These are phyloP conservation scores for Rugosomyces carneus DNA, from an alignment of 1,284 basidiomycete genomes.

Conservation along the genomic window DNA sequence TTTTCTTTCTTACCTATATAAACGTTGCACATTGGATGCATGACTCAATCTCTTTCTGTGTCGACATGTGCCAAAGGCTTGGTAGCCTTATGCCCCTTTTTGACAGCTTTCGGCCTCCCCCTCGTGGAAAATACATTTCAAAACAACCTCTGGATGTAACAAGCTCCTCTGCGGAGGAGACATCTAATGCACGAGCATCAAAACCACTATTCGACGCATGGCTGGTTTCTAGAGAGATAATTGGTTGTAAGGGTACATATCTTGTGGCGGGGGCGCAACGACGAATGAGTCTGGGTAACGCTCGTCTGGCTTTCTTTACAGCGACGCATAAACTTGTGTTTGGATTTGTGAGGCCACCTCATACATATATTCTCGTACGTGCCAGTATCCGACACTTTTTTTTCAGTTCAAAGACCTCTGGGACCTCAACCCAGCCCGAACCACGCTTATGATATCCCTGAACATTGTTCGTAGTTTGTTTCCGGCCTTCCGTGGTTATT, in stretches of 20 bases:
- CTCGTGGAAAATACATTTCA: slow-evolving; percentile 20
- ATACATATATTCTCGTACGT: neutral
- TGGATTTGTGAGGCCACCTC: slow-evolving; percentile 39
- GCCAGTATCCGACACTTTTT: slow-evolving; percentile 11
- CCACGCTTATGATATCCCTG: slow-evolving; percentile 56
- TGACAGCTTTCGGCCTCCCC: slow-evolving; percentile 25
- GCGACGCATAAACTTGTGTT: slow-evolving; percentile 46
- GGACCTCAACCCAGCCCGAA: slow-evolving; percentile 59
- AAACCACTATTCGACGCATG: slow-evolving; percentile 50
- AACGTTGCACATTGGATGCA: slow-evolving; percentile 24
- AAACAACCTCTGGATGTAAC: slow-evolving; percentile 17
- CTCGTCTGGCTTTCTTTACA: slow-evolving; percentile 46
- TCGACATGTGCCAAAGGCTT: slow-evolving; percentile 31
- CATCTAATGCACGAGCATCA: slow-evolving; percentile 15
- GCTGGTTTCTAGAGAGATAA: slow-evolving; percentile 53
- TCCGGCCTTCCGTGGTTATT: slow-evolving; percentile 76
- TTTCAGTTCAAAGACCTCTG: slow-evolving; percentile 46
- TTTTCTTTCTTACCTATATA: slow-evolving; percentile 20
- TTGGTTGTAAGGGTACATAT: slow-evolving; percentile 33
- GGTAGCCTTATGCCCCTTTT: slow-evolving; percentile 29
- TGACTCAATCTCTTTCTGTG: slow-evolving; percentile 24
- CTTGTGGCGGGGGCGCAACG: slow-evolving; percentile 66
- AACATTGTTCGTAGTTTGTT: slow-evolving; percentile 67
- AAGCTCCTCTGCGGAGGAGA: slow-evolving; percentile 6
- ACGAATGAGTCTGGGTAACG: slow-evolving; percentile 46